phyloP scores from a whole-genome alignment of 441 rosid species.

The Syzygium syzygioides region DNA sequence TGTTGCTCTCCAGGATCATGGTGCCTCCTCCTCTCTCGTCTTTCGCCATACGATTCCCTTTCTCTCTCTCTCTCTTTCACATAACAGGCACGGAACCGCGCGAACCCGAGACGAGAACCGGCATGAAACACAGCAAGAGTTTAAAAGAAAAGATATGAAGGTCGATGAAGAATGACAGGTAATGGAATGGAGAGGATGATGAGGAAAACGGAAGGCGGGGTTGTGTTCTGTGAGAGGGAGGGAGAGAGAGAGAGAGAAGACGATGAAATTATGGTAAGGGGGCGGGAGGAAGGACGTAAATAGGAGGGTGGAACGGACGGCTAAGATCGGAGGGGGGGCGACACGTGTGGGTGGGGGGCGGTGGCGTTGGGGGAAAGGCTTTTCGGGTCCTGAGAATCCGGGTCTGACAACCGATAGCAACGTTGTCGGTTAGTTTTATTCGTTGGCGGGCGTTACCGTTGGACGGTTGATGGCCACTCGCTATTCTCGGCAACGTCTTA shows the following conservation, averaged over 20 bases:
- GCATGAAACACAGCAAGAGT: not conserved
- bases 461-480: slow-evolving; percentile 6
- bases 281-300: slow-evolving; percentile 10
- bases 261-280: not conserved
- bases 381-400: slow-evolving; percentile 4
- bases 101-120: not conserved
- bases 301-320: slow-evolving; percentile 15
- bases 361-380: not conserved
- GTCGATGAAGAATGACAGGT: not conserved
- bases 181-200: not conserved
- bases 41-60: not conserved
- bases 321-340: not conserved
- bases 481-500: not conserved
- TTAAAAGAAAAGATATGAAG: not conserved
- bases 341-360: slow-evolving; percentile 16
- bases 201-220: slow-evolving; percentile 1
- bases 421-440: slow-evolving; percentile 11
- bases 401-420: not conserved
- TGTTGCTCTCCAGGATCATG: slow-evolving; percentile 36
- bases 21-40: slow-evolving; percentile 19
- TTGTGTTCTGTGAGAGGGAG: not conserved
- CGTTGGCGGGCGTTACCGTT: slow-evolving; percentile 1
- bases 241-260: not conserved
- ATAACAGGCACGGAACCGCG: not conserved
- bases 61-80: not conserved